A percentile compares a stretch with the other conserved stretches of the same genome.
These are phyloP conservation scores for Zopfochytrium polystomum DNA, from an alignment of 371 early-diverging fungal species.

Conservation along the genomic window DNA sequence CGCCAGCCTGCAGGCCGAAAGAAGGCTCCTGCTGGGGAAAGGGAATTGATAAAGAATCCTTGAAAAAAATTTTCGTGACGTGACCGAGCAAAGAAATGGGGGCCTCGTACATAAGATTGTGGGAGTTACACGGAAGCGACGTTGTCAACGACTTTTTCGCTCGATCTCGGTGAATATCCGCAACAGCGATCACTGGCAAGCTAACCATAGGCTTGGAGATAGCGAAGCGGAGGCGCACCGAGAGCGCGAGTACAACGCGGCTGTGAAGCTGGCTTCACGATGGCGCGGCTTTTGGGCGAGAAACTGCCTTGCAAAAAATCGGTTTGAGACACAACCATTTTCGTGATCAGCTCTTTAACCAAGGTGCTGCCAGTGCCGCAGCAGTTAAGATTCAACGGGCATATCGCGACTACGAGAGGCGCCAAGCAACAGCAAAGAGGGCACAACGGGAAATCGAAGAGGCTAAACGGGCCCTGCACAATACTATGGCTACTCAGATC, in stretches of 20 bases:
- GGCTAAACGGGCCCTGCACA: slow-evolving; percentile 21
- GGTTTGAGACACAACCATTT: not conserved
- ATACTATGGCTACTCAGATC: slow-evolving; percentile 31
- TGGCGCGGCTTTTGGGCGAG: slow-evolving; percentile 30
- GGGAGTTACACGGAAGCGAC: slow-evolving; percentile 21
- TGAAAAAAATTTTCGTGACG: no score
- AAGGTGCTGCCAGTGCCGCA: not conserved
- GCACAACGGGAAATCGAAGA: slow-evolving; percentile 9
- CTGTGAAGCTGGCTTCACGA: slow-evolving; percentile 30
- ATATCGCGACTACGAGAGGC: slow-evolving; percentile 27
- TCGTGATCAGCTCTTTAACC: not conserved
- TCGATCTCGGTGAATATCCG: slow-evolving; percentile 18
- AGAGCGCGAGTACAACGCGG: slow-evolving; percentile 33
- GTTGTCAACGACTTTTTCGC: slow-evolving; percentile 37
- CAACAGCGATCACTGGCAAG: not conserved
- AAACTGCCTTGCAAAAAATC: not conserved
- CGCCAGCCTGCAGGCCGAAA: no score
- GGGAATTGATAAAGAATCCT: no score
- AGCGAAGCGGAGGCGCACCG: slow-evolving; percentile 40
- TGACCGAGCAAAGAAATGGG: slow-evolving; percentile 18
- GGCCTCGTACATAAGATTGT: slow-evolving; percentile 9
- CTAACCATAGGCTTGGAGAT: no score
- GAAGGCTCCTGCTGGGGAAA: no score
- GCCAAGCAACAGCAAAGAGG: slow-evolving; percentile 9
- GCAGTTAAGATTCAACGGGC: slow-evolving; percentile 30